These are phyloP conservation scores for Pythium aristosporum DNA, from an alignment of 352 stramenopile species.

Conservation along the genomic window DNA sequence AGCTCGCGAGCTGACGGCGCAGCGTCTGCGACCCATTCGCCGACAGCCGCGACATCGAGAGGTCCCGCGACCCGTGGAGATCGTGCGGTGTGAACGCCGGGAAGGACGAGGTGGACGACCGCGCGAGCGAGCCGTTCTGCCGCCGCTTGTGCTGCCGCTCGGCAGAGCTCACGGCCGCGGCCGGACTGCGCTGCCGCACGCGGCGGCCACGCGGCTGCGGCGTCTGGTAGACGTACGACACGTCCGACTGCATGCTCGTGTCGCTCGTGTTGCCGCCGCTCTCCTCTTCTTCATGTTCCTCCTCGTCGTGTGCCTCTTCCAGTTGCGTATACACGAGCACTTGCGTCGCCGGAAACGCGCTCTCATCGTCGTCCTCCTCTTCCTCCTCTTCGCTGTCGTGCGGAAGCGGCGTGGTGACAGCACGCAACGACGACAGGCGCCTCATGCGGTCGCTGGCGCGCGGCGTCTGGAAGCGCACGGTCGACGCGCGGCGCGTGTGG, in stretches of 20 bases:
- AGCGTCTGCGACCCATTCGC: conserved; percentile 54
- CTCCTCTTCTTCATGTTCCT: background rate
- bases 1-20: conserved; percentile 41
- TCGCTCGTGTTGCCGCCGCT: conserved; percentile 28
- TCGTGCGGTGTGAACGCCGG: conserved; percentile 63
- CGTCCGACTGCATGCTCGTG: conserved; percentile 31
- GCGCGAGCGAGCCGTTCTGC: background rate
- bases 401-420: background rate
- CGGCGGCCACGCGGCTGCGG: conserved; percentile 26
- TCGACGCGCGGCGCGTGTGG: conserved; percentile 7
- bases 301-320: background rate
- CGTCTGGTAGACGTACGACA: conserved; percentile 74
- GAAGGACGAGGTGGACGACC: conserved; percentile 41
- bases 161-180: conserved; percentile 16
- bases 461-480: conserved; percentile 27
- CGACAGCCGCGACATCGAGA: conserved; percentile 5
- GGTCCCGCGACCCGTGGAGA: conserved; percentile 22
- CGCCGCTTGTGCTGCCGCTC: conserved; percentile 21
- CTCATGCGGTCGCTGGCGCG: background rate
- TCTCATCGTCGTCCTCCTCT: background rate
- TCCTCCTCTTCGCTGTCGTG: conserved; percentile 12
- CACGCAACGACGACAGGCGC: background rate
- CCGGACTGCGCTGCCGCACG: conserved; percentile 22
- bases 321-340: conserved; percentile 19
- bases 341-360: conserved; percentile 15